phyloP scores from a whole-genome alignment of 495 filamentous ascomycete genomes.

The Alectoria sarmentosa region DNA sequence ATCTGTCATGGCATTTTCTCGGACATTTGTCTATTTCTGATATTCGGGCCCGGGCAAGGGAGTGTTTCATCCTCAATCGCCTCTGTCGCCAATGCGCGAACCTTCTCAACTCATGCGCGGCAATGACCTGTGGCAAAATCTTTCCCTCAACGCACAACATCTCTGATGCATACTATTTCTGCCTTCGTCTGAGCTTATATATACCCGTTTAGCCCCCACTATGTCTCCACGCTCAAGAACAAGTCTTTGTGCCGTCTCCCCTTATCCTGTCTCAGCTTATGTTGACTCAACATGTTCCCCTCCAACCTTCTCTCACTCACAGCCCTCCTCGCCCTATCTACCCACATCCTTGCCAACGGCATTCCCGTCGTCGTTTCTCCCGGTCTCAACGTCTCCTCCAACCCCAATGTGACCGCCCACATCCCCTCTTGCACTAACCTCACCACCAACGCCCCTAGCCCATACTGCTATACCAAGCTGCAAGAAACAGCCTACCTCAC shows the following conservation, averaged over 20 bases:
- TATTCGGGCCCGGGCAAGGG: not conserved
- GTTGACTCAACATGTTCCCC: not conserved
- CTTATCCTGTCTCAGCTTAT: not conserved
- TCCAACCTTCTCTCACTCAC: constrained; percentile 40
- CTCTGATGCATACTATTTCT: not conserved
- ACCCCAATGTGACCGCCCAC: constrained; percentile 12
- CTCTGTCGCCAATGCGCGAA: constrained; percentile 15
- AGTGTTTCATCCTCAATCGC: constrained; percentile 13
- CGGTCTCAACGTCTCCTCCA: constrained; percentile 39
- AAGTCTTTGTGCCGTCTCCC: too few relatives aligned
- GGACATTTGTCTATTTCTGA: constrained; percentile 10
- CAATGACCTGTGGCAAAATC: constrained; percentile 4
- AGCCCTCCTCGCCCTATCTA: constrained; percentile 39
- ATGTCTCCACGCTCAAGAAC: not conserved
- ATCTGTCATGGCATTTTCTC: not conserved
- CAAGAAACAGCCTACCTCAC: constrained; percentile 19
- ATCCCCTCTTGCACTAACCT: constrained; percentile 38
- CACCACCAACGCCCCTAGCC: constrained; percentile 19
- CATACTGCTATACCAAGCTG: constrained; percentile 19
- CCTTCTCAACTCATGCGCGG: constrained; percentile 10
- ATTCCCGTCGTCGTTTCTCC: constrained; percentile 27
- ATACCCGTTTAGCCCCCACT: not conserved
- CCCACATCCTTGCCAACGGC: constrained; percentile 26
- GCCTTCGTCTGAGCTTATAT: constrained; percentile 1
- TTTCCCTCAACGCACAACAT: not conserved